These are phyloP conservation scores for Massariosphaeria phaeospora DNA, from an alignment of 495 filamentous ascomycete genomes.

Conservation along the genomic window DNA sequence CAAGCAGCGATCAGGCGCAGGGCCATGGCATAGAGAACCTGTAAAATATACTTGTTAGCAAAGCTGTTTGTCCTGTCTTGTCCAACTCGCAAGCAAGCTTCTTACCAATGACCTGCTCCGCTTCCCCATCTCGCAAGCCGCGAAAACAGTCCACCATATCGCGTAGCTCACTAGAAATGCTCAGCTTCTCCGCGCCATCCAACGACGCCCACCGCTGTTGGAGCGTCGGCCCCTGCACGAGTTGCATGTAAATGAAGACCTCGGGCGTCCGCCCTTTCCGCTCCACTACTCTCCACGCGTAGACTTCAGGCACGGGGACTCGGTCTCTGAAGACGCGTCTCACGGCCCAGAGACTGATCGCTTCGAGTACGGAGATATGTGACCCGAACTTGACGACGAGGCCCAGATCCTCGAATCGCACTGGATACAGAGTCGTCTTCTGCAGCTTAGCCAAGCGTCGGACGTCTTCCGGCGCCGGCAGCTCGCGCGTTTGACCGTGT, in stretches of 20 bases:
- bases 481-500: background rate
- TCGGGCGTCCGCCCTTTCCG: constrained; percentile 2
- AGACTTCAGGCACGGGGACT: constrained; percentile 48
- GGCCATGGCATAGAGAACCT: constrained; percentile 10
- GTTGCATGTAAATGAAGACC: constrained; percentile 21
- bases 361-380: constrained; percentile 41
- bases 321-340: constrained; percentile 35
- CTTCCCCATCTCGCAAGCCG: background rate
- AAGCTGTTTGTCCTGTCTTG: background rate
- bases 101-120: constrained; percentile 11
- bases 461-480: constrained; percentile 10
- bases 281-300: constrained; percentile 43
- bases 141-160: constrained; percentile 1
- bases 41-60: background rate
- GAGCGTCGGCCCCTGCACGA: constrained; percentile 10
- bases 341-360: constrained; percentile 45
- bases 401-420: constrained; percentile 40
- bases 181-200: background rate
- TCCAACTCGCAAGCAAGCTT: background rate
- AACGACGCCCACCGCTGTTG: constrained; percentile 2
- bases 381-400: constrained; percentile 49
- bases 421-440: constrained; percentile 24
- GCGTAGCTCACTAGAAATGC: constrained; percentile 5
- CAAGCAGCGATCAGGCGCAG: constrained; percentile 5
- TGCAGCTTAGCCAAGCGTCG: background rate